Percentiles rank a stretch among this genome's conserved stretches.
Conservation (phyloP, 352 stramenopile species). For the Aphanomyces astaci region DNA sequence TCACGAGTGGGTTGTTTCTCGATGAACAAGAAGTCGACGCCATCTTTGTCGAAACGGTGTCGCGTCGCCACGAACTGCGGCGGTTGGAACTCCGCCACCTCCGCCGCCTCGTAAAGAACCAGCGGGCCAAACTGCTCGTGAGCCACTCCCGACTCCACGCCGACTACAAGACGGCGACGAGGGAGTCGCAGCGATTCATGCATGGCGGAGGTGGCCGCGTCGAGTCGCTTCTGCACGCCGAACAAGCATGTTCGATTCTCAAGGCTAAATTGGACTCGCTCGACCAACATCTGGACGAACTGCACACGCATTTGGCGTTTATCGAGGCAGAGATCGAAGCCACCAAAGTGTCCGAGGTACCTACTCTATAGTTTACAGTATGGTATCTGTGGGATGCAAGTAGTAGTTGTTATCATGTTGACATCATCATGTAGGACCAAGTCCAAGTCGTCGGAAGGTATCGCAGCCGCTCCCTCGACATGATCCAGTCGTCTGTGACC, state of each 20-base stretch:
- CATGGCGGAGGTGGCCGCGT: constrained; percentile 1
- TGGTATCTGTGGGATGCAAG: too few relatives aligned
- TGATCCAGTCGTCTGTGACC: constrained; percentile 49
- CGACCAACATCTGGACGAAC: background rate
- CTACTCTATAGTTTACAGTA: background rate
- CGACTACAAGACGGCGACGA: constrained; percentile 60
- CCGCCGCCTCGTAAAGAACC: constrained; percentile 70
- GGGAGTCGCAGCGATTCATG: constrained; percentile 12
- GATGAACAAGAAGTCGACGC: constrained; percentile 36
- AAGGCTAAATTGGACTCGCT: constrained; percentile 5
- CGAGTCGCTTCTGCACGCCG: background rate
- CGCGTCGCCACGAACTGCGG: constrained; percentile 48
- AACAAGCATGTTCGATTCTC: constrained; percentile 12
- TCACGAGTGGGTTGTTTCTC: constrained; percentile 63
- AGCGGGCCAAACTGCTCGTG: constrained; percentile 68
- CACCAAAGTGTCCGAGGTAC: background rate
- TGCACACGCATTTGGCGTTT: background rate
- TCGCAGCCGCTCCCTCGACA: constrained; percentile 35
- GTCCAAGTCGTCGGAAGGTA: constrained; percentile 7
- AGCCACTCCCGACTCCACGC: constrained; percentile 75
- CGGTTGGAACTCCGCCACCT: constrained; percentile 64
- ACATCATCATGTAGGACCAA: background rate
- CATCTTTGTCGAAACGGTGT: constrained; percentile 33
- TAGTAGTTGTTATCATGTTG: background rate
- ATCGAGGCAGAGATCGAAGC: constrained; percentile 18